A percentile compares a stretch with the other conserved stretches of the same genome.
These are phyloP conservation scores for Pseudogymnoascus sp. DNA, from an alignment of 2,329 filamentous ascomycete genomes.

Conservation along the genomic window DNA sequence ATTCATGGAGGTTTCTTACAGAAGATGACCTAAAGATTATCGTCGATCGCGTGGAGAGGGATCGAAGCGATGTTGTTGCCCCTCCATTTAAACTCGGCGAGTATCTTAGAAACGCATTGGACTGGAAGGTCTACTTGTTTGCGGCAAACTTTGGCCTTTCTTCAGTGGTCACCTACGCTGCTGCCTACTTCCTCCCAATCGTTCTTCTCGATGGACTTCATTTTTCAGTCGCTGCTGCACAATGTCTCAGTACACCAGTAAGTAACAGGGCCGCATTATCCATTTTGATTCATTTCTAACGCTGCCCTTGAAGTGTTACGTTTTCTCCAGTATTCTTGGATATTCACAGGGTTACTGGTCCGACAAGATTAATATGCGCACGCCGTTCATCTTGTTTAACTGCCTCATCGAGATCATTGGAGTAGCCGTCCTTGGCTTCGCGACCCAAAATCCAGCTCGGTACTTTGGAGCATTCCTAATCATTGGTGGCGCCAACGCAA, in stretches of 20 bases:
- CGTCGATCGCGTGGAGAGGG: slow-evolving; percentile 42
- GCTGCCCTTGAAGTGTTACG: slow-evolving; percentile 24
- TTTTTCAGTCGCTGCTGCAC: slow-evolving; percentile 40
- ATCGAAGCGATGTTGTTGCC: slow-evolving; percentile 42
- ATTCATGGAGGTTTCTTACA: slow-evolving; percentile 38
- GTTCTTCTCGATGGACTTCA: slow-evolving; percentile 53
- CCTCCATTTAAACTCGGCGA: slow-evolving; percentile 38
- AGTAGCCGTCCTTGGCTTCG: slow-evolving; percentile 38
- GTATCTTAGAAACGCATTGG: slow-evolving; percentile 38
- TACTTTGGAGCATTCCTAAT: slow-evolving; percentile 42
- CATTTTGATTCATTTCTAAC: background rate
- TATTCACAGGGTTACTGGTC: slow-evolving; percentile 37
- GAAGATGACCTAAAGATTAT: slow-evolving; percentile 41
- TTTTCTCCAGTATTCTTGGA: slow-evolving; percentile 36
- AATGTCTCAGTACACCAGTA: slow-evolving; percentile 44
- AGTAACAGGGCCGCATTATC: background rate
- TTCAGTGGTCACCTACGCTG: slow-evolving; percentile 62
- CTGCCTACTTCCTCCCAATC: slow-evolving; percentile 69
- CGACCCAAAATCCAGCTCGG: slow-evolving; percentile 39
- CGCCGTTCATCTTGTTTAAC: slow-evolving; percentile 42
- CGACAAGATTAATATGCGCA: slow-evolving; percentile 44
- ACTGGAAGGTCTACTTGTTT: slow-evolving; percentile 53
- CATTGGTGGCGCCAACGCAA: slow-evolving; percentile 45
- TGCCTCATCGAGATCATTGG: slow-evolving; percentile 31
- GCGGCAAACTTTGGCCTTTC: slow-evolving; percentile 53